Evolutionary conservation across 495 filamentous ascomycete species (phyloP).

Genomic region (Aspergillus biplanus): DNA sequence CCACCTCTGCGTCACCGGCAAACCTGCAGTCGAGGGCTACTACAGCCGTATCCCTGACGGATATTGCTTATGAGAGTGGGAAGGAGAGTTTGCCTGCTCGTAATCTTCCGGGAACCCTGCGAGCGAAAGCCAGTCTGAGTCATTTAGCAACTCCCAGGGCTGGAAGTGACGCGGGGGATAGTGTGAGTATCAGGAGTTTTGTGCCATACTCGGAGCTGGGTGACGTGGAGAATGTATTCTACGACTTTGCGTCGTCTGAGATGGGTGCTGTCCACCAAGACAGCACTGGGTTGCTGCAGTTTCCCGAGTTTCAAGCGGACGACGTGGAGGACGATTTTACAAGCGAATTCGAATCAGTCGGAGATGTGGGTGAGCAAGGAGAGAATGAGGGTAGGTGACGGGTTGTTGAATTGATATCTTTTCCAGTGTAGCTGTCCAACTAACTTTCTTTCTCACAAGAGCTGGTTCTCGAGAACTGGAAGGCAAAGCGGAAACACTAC

Average conservation of each 20-base stretch:
- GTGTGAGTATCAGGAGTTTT: constrained; percentile 81
- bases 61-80: constrained; percentile 71
- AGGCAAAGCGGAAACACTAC: constrained; percentile 92
- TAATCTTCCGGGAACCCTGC: constrained; percentile 39
- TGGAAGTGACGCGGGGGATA: constrained; percentile 71
- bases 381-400: constrained; percentile 65
- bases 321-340: constrained; percentile 65
- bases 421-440: no score
- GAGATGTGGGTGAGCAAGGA: constrained; percentile 61
- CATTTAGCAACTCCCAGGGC: constrained; percentile 50
- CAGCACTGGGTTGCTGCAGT: constrained; percentile 42
- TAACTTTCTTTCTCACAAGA: constrained; percentile 43
- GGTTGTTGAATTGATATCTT: background rate
- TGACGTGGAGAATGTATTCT: constrained; percentile 83
- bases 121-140: constrained; percentile 47
- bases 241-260: constrained; percentile 57
- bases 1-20: constrained; percentile 32
- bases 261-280: constrained; percentile 28
- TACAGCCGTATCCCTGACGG: constrained; percentile 78
- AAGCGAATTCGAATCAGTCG: constrained; percentile 78
- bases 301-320: constrained; percentile 58
- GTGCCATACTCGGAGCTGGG: constrained; percentile 72
- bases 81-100: constrained; percentile 57
- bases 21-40: constrained; percentile 74
- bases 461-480: constrained; percentile 71